Base-by-base conservation (phyloP, 257 asterid species). In the Sherardia arvensis region DNA sequence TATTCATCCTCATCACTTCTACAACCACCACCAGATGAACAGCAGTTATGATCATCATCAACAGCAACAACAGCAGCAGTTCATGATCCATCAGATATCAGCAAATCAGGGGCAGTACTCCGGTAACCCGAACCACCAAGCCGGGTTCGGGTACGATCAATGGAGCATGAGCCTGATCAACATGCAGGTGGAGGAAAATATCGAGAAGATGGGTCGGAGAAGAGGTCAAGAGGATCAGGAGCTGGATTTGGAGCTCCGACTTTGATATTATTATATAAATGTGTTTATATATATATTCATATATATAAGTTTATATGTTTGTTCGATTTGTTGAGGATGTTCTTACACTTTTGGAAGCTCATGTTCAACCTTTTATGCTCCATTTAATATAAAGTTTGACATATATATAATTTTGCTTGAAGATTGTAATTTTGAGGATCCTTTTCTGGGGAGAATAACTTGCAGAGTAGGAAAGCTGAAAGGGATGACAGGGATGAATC, bases 221-320 rank as follows among this genome's bases (percentile, higher is more conserved):
- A 69, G 65, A 60, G 63, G 66, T 59, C 74, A 61, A 70, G 76
- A 86, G 17, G 82, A 87, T 14, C 51, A 43, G 18, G 88, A 84
- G 11, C 60, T 87, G 75, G 91, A 89, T 76, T 76, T 89, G 86
- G 97, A 89, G 87, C 97, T 89, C 70, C 89, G 94, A 54, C 88
- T 88, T 53, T 62, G 94, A 91, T 49, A 45, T 58, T 66, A 12
- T 38, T 55, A 43, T 43, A 43, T 15, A 17, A 11, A 43, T 43
- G n/a, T 43, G 51, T 15, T 30, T 43, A 14, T 38, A 2, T 36
- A 34, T 8, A 34, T 6, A 33, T 4, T 33, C n/a, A 36, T 36
- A 36, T 12, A 14, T 40, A 43, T 14, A 6, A 40, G 48, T 40
- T 18, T 40, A 43, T 17, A 43, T 14, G 51, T 43, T 15, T 43